Percentiles rank a stretch among this genome's conserved stretches.
These are phyloP conservation scores for Akanthomyces muscarius DNA, from an alignment of 2,329 filamentous ascomycete genomes.

Conservation along the genomic window DNA sequence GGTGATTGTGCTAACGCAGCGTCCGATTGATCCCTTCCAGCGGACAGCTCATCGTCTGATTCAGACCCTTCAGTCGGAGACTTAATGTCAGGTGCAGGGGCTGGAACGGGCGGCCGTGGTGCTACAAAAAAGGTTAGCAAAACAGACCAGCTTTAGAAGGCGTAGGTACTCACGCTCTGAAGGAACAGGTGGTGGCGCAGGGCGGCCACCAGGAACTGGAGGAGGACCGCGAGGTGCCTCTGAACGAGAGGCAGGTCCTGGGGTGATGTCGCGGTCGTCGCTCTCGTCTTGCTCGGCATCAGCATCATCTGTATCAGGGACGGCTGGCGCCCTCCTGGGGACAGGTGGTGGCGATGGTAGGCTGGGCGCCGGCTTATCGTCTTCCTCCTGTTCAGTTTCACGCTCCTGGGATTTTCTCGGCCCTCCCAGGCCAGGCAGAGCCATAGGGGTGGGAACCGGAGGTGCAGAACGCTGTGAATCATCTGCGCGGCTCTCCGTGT, in stretches of 20 bases:
- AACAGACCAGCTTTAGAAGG: constrained; percentile 23
- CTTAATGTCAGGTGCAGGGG: constrained; percentile 48
- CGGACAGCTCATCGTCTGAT: constrained; percentile 82
- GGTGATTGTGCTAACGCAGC: constrained; percentile 33
- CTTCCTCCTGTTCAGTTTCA: constrained; percentile 27
- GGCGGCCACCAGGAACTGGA: constrained; percentile 48
- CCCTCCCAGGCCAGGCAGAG: constrained; percentile 68
- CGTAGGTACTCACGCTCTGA: constrained; percentile 52
- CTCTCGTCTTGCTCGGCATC: constrained; percentile 24
- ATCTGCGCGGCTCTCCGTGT: constrained; percentile 40
- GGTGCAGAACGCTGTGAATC: constrained; percentile 42
- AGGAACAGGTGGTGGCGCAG: constrained; percentile 55
- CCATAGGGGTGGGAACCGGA: constrained; percentile 57
- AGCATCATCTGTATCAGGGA: constrained; percentile 25
- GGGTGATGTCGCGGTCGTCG: constrained; percentile 33
- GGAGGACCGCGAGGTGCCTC: constrained; percentile 37
- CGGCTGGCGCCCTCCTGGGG: constrained; percentile 25
- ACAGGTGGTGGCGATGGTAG: constrained; percentile 32
- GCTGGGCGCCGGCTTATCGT: constrained; percentile 33
- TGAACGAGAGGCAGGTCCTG: constrained; percentile 27
- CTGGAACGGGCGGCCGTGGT: constrained; percentile 53
- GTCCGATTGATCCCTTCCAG: constrained; percentile 39
- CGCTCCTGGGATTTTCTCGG: constrained; percentile 44
- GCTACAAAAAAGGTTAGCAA: constrained; percentile 40
- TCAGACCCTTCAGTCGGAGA: constrained; percentile 76